Conservation (phyloP, 306 rosid genomes). For the Vigna reflexopilosa region DNA sequence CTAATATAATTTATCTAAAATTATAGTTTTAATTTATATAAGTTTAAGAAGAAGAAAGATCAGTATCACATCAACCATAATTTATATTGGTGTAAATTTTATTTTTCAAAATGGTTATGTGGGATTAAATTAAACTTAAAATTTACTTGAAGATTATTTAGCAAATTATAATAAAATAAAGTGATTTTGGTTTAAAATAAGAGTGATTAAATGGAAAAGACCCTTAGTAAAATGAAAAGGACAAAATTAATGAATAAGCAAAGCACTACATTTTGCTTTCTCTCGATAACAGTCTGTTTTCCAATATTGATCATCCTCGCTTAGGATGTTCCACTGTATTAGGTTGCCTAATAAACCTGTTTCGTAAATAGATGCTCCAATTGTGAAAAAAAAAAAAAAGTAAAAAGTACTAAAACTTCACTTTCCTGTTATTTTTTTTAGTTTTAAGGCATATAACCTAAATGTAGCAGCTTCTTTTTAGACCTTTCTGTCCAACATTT, state of each 20-base stretch:
- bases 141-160: too few species aligned
- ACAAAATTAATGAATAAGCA: constrained; percentile 51
- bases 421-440: neutral
- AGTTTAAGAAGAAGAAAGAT: too few species aligned
- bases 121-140: too few species aligned
- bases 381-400: neutral
- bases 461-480: constrained; percentile 8
- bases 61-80: too few species aligned
- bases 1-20: too few species aligned
- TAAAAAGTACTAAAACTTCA: neutral
- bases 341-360: constrained; percentile 23
- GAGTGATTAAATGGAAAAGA: neutral
- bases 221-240: constrained; percentile 37
- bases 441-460: neutral
- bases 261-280: constrained; percentile 38
- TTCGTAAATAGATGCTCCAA: neutral
- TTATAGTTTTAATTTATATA: too few species aligned
- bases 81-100: too few species aligned
- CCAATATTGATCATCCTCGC: constrained; percentile 8
- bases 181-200: neutral
- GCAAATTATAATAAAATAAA: too few species aligned
- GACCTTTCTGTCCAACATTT: neutral
- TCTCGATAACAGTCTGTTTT: constrained; percentile 24
- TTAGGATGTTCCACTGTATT: constrained; percentile 42
- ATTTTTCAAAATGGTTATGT: too few species aligned